phyloP scores from a whole-genome alignment of 2,329 filamentous ascomycete species.

The Hymenoscyphus salicellus region DNA sequence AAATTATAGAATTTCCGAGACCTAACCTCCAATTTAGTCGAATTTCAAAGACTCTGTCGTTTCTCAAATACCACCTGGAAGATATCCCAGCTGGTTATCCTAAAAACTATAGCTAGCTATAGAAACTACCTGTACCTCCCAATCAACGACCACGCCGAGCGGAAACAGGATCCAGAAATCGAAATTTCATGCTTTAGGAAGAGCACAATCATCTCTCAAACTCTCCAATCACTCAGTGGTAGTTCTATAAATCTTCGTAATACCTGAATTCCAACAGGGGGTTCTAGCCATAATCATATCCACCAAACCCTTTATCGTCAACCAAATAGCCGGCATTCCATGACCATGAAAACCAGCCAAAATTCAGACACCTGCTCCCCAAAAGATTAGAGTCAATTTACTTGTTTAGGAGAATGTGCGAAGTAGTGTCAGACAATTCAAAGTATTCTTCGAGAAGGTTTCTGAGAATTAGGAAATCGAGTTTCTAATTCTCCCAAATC shows the following conservation, averaged over 20 bases:
- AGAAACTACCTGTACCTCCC: no score
- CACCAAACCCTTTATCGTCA: slow-evolving; percentile 4
- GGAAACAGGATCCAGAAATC: background rate
- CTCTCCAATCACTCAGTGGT: slow-evolving; percentile 4
- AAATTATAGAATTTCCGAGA: background rate
- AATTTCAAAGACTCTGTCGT: background rate
- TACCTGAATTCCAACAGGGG: background rate
- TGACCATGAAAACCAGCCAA: slow-evolving; percentile 50
- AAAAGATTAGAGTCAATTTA: no score
- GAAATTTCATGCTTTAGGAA: background rate
- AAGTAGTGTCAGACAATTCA: no score
- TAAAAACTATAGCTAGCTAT: no score
- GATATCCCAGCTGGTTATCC: background rate
- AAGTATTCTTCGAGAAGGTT: no score
- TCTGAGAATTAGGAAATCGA: no score
- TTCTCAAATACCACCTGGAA: background rate
- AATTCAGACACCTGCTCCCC: slow-evolving; percentile 46
- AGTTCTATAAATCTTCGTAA: slow-evolving; percentile 7
- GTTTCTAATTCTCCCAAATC: no score
- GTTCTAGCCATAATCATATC: background rate
- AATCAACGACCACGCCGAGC: background rate
- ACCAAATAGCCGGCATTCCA: slow-evolving; percentile 44
- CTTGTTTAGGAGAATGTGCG: no score
- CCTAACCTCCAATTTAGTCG: background rate
- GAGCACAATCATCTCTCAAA: background rate